Conservation (phyloP, 2,329 filamentous ascomycete species). For the Aspergillus brunneoviolaceus region DNA sequence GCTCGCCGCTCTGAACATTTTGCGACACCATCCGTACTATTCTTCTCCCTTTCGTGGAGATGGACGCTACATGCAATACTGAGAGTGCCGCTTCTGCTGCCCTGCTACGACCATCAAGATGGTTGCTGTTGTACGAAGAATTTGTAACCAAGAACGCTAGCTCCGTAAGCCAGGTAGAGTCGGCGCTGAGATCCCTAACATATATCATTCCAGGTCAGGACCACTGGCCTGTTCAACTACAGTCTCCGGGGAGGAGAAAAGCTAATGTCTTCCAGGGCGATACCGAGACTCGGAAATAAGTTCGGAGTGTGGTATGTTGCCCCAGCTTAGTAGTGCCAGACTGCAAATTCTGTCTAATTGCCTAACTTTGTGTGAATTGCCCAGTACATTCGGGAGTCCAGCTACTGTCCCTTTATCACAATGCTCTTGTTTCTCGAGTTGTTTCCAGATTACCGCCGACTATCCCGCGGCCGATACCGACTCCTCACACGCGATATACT, state of each 20-base stretch:
- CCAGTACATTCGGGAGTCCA: conserved; percentile 81
- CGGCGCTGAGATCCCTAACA: conserved; percentile 83
- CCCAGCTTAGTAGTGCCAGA: neutral
- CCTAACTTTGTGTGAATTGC: conserved; percentile 1
- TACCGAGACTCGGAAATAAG: conserved; percentile 81
- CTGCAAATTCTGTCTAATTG: neutral
- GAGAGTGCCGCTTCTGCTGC: conserved; percentile 29
- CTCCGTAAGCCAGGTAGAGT: conserved; percentile 93
- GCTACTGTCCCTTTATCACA: conserved; percentile 89
- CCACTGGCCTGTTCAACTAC: neutral
- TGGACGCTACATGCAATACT: conserved; percentile 34
- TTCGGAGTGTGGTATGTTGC: conserved; percentile 70
- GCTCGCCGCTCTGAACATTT: neutral
- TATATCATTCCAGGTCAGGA: conserved; percentile 81
- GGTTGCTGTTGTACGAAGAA: conserved; percentile 52
- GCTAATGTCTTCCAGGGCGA: conserved; percentile 32
- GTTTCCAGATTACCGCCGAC: conserved; percentile 56
- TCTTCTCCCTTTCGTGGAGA: conserved; percentile 14
- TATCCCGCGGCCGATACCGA: conserved; percentile 51
- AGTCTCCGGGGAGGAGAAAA: conserved; percentile 1
- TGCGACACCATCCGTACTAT: neutral
- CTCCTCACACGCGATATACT: conserved; percentile 63
- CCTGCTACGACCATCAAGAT: conserved; percentile 40
- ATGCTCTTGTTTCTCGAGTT: conserved; percentile 73
- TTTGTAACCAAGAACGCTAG: conserved; percentile 95